Base-by-base conservation (phyloP, 2,329 filamentous ascomycete species). In the Neonectria faginata region DNA sequence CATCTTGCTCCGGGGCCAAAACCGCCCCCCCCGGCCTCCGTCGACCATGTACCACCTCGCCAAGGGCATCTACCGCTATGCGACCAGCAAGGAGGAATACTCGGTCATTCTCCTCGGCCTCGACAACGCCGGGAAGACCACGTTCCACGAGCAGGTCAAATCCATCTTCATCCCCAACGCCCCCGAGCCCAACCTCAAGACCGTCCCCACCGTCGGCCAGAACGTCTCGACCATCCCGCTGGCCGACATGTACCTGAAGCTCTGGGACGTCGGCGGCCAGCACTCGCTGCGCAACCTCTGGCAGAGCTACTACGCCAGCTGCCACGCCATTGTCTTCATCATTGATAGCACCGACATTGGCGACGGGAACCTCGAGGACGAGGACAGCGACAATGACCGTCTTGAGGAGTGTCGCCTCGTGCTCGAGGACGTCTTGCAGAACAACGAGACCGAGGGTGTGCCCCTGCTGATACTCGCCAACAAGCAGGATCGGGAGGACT, bases 51-150 rank as follows among this genome's bases (percentile, higher is more conserved):
- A 97, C 83, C 95, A 98, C 83, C 89, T 99, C 73, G 90, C 93
- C 76, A 97, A 97, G 80, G 94, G 93, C 64, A 86, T 99, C 63
- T 99, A 98, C 82, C 88, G 96, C 74, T 93, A 97, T 78, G 95
- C 93, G 62, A 98, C 95, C 18, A 97, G 93, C 82, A 98, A 97
- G 88, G 94, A 98, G 88, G 95, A 98, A 84, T 98, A 97, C 85
- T 97, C 95, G 22, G 93, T 97, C 75, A 93, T 98, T 76, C 91
- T 98, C 71, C 92, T 98, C 74, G 96, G 96, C 68, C 92, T 98
- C 76, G 96, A 98, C 85, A 98, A 98, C 78, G 96, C 96, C 66
- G 96, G 96, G 80, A 98, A 98, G 85, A 98, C 96, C 44, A 98
- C 96, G 27, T 94, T 98, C 77, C 94, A 97, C 81, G 93, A 97